A percentile compares a stretch with the other conserved stretches of the same genome.
phyloP scores from a whole-genome alignment of 108 stramenopile species.

The Cyclostephanos invisitatus region DNA sequence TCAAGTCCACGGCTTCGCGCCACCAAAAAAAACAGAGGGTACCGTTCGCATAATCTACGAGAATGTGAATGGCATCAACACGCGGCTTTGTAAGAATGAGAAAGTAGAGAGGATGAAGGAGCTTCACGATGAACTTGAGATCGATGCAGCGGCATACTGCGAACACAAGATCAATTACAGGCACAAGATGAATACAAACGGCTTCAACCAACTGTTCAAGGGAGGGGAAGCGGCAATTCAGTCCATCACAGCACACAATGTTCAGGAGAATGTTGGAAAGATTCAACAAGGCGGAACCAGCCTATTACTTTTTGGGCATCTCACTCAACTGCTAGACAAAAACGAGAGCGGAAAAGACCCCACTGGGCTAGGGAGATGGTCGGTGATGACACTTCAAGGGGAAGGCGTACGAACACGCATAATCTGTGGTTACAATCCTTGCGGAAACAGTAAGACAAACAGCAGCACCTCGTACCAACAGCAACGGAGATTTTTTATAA shows the following conservation, averaged over 20 bases:
- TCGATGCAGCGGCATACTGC: constrained; percentile 2
- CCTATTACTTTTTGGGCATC: neutral
- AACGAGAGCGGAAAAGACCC: constrained; percentile 7
- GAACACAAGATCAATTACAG: constrained; percentile 17
- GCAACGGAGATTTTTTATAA: neutral
- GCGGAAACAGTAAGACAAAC: neutral
- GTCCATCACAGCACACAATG: constrained; percentile 8
- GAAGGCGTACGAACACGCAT: neutral
- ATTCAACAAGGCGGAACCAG: constrained; percentile 15
- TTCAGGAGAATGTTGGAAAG: constrained; percentile 10
- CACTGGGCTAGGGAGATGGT: constrained; percentile 5
- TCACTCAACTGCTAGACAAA: constrained; percentile 3
- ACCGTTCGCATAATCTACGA: neutral
- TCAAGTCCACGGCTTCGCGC: neutral
- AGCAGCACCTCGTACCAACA: neutral
- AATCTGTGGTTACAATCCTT: neutral
- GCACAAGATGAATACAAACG: constrained; percentile 3
- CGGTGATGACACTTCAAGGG: constrained; percentile 6
- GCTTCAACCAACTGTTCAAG: constrained; percentile 12
- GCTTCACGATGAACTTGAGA: constrained; percentile 6
- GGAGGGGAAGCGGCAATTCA: constrained; percentile 13
- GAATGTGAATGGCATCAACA: neutral
- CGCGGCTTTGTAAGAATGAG: neutral
- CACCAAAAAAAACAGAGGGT: constrained; percentile 2
- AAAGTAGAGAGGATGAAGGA: neutral